Base-by-base conservation (phyloP, 1,284 basidiomycete species). In the Tilletiaria anomala region DNA sequence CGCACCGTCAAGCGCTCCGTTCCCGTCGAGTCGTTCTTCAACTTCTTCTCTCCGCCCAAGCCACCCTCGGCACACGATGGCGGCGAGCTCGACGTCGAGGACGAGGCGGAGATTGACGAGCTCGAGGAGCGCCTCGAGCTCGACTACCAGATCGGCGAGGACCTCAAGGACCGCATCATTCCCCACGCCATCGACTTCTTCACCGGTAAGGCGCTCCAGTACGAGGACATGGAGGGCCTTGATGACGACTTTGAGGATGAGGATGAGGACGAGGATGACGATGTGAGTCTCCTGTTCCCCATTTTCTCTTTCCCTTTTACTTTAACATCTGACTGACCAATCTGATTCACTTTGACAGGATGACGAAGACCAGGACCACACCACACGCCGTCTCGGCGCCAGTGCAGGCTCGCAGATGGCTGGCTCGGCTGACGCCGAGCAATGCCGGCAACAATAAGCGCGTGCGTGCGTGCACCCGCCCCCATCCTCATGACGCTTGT, bases 131-230 rank as follows among this genome's bases (percentile, higher is more conserved):
- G 84, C 64, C 76, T 97, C 40, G 91, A 94, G 74, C 74, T 89
- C 53, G 91, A 97, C 72, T 96, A 94, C 70, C 89, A 94, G 73
- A 83, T 96, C 61, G 91, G 89, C 40, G 91, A 96, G 73, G 91
- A 97, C 70, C 73, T 97, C 63, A 96, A 96, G 73, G 91, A 96
- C 70, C 83, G 88, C 73, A 78, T 96, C 68, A 85, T 96, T 53
- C 88, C 91, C 39, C 83, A 83, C 53, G 89, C 89, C 16, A 74
- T 96, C 53, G 89, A 68, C 56, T 71, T 64, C 49, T 94, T 94
- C 71, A 94, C 89, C 15, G 91, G 91, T 61, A 91, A 93, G 72
- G 87, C 88, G 15, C 76, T 94, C 40, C 79, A 85, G 60, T 88
- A 82, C 65, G 89, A 93, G 55, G 75, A 79, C 36, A 35, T 61